Base-by-base conservation (phyloP, 2,329 filamentous ascomycete species). In the Sporothrix protearum region DNA sequence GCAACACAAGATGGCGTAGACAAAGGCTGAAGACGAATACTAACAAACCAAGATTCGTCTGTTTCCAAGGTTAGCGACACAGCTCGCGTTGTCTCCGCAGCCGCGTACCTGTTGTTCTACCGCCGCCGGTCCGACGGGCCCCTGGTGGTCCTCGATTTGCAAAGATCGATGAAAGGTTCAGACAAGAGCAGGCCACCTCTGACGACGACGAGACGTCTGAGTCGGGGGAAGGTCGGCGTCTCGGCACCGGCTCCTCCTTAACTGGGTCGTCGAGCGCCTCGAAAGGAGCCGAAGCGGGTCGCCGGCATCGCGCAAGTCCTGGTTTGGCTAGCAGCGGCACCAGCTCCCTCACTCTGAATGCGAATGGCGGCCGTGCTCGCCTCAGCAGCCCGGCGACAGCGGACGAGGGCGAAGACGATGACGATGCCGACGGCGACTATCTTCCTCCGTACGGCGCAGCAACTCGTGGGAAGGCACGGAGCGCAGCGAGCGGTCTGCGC, bases 81-180 rank as follows among this genome's bases (percentile, higher is more conserved):
- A 0, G 80, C 86, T 45, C 84, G 83, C 36, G 87, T 93, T 9
- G 87, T 97, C 5, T 92, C 92, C 4, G 82, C 87, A 19, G 90
- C 92, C 25, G 96, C 96, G 0, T 99, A 99, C 80, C 86, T 99
- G 12, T 85, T 99, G 45, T 99, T 99, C 84, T 99, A 99, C 82
- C 92, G 96, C 53, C 92, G 96, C 71, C 91, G 93, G 74, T 93
- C 93, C 5, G 85, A 87, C 8, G 82, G 81, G 73, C 92, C 93
- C 74, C 88, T 99, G 75, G 96, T 71, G 94, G 94, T 33, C 86
- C 90, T 59, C 87, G 87, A 68, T 90, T 97, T 73, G 87, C 90
- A 76, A 84, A 90, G 75, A 89, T 97, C 67, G 84, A 92, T 70
- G 86, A 89, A 69, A 84, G 86, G 71, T 92, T 87, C 77, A 85